A percentile compares a stretch with the other conserved stretches of the same genome.
Evolutionary conservation across 495 filamentous ascomycete species (phyloP).

Genomic region (Penicillium coffeae): DNA sequence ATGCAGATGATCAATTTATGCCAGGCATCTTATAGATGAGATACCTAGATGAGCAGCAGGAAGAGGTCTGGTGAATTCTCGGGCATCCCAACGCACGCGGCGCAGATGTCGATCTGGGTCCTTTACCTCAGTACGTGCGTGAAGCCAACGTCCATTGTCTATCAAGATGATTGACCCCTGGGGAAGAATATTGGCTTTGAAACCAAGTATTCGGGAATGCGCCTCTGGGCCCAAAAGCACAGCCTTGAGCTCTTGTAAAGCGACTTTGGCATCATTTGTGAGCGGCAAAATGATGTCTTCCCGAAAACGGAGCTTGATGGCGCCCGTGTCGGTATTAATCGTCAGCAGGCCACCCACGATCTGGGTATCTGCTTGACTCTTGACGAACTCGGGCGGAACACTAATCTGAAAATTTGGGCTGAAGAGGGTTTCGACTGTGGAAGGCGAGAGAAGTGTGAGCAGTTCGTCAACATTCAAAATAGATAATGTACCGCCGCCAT

Average conservation of each 20-base stretch:
- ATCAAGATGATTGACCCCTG: conserved; percentile 29
- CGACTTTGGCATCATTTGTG: conserved; percentile 15
- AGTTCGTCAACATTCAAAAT: conserved; percentile 25
- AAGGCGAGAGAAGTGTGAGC: conserved; percentile 15
- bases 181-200: conserved; percentile 21
- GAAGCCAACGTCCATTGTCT: conserved; percentile 37
- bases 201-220: conserved; percentile 8
- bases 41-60: no score
- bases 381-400: conserved; percentile 35
- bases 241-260: conserved; percentile 24
- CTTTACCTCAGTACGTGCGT: conserved; percentile 32
- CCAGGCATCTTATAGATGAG: no score
- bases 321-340: neutral
- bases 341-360: conserved; percentile 23
- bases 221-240: conserved; percentile 2
- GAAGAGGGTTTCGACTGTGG: conserved; percentile 13
- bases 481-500: conserved; percentile 35
- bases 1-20: no score
- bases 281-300: conserved; percentile 26
- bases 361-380: conserved; percentile 6
- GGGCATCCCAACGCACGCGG: conserved; percentile 36
- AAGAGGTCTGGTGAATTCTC: no score
- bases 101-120: conserved; percentile 35
- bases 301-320: conserved; percentile 25
- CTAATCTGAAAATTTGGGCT: conserved; percentile 22